phyloP scores from a whole-genome alignment of 2,329 filamentous ascomycete species.

The Talaromyces sp. region DNA sequence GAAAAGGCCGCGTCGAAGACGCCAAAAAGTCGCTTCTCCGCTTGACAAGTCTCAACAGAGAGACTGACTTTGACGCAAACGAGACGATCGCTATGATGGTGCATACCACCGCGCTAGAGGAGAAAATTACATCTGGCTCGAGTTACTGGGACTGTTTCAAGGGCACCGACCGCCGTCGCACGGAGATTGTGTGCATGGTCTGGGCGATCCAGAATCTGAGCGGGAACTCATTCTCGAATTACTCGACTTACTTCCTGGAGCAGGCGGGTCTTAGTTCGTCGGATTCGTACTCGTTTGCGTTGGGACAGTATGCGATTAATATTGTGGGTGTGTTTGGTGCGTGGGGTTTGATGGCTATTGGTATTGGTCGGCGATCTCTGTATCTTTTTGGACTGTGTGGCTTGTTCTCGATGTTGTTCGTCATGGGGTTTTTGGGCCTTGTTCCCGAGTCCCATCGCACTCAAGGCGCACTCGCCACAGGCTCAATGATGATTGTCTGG shows the following conservation, averaged over 20 bases:
- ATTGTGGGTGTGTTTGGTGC: constrained; percentile 78
- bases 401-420: constrained; percentile 71
- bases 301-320: constrained; percentile 63
- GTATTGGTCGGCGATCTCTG: constrained; percentile 70
- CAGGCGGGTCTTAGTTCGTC: constrained; percentile 52
- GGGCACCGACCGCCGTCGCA: constrained; percentile 72
- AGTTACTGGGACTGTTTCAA: constrained; percentile 81
- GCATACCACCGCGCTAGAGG: constrained; percentile 77
- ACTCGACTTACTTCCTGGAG: constrained; percentile 59
- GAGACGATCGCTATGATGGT: constrained; percentile 91
- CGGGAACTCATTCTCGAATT: constrained; percentile 63
- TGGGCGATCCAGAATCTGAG: constrained; percentile 64
- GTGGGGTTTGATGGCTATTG: constrained; percentile 73
- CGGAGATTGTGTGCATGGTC: constrained; percentile 66
- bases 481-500: constrained; percentile 81
- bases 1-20: constrained; percentile 45
- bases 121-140: constrained; percentile 68
- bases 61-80: constrained; percentile 73
- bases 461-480: constrained; percentile 69
- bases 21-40: constrained; percentile 44
- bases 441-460: constrained; percentile 59
- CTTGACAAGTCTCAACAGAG: constrained; percentile 46
- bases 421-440: constrained; percentile 80
- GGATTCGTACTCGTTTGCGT: constrained; percentile 54
- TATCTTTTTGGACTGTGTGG: constrained; percentile 73